These are phyloP conservation scores for Ganoderma meredithae DNA, from an alignment of 1,284 basidiomycete genomes.

Conservation along the genomic window DNA sequence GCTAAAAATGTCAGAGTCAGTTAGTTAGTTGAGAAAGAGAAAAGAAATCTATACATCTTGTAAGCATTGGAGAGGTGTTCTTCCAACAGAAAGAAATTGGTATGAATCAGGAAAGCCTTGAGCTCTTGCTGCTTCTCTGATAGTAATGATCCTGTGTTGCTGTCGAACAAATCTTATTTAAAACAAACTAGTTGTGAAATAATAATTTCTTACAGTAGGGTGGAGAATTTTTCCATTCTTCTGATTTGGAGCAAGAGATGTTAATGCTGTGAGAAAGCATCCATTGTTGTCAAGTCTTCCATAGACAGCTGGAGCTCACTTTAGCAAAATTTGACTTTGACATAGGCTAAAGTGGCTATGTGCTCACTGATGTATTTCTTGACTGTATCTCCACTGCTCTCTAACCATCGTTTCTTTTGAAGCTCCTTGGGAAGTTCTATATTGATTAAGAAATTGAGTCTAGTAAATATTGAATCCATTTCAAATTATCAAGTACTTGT, in stretches of 20 bases:
- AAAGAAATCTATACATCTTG: slow-evolving; percentile 53
- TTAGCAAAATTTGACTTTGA: background rate
- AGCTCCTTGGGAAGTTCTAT: slow-evolving; percentile 49
- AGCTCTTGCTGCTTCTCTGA: slow-evolving; percentile 70
- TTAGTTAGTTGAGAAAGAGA: slow-evolving; percentile 2
- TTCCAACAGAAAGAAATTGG: slow-evolving; percentile 58
- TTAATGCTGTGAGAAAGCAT: slow-evolving; percentile 67
- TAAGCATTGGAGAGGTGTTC: slow-evolving; percentile 43
- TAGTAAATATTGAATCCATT: background rate
- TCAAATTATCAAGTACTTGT: slow-evolving; percentile 41
- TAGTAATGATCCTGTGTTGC: slow-evolving; percentile 71
- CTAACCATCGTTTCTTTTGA: background rate
- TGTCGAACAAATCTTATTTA: slow-evolving; percentile 35
- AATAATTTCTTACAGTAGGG: slow-evolving; percentile 54
- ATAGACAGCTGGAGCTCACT: slow-evolving; percentile 52
- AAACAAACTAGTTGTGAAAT: slow-evolving; percentile 7
- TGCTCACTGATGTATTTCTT: slow-evolving; percentile 19
- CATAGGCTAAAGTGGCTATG: no score
- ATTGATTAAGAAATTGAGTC: background rate
- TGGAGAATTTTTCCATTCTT: slow-evolving; percentile 64
- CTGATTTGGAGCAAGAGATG: slow-evolving; percentile 53
- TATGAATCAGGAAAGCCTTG: slow-evolving; percentile 79
- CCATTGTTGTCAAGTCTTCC: slow-evolving; percentile 57
- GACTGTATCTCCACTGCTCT: slow-evolving; percentile 14
- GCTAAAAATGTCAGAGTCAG: slow-evolving; percentile 47